phyloP scores from a whole-genome alignment of 805 yeast genomes.

The Cyberlindnera misumaiensis region DNA sequence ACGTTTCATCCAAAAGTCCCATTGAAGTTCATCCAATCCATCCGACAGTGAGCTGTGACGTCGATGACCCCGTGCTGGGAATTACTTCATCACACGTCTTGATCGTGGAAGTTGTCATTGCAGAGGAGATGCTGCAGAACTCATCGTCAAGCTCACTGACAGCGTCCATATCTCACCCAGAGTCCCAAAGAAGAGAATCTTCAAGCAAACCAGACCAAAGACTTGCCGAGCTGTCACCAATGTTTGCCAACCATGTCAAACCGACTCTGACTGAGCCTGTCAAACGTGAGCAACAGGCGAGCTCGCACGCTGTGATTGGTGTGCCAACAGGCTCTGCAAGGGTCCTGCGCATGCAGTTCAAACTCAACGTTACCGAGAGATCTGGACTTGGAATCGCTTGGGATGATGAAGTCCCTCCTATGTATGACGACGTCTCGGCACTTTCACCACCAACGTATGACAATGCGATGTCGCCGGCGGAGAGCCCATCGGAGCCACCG shows the following conservation, averaged over 20 bases:
- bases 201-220: conserved; percentile 28
- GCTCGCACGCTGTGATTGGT: conserved; percentile 34
- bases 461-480: conserved; percentile 18
- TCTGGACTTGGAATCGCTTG: conserved; percentile 95
- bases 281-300: conserved; percentile 13
- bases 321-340: conserved; percentile 94
- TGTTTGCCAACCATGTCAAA: conserved; percentile 31
- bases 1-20: conserved; percentile 35
- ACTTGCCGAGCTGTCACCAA: conserved; percentile 38
- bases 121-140: conserved; percentile 69
- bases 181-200: conserved; percentile 7
- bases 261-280: conserved; percentile 13
- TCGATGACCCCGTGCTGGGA: conserved; percentile 77
- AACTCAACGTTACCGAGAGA: conserved; percentile 74
- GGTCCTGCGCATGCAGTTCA: conserved; percentile 90
- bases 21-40: conserved; percentile 10
- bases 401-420: conserved; percentile 99
- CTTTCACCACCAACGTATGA: conserved; percentile 83
- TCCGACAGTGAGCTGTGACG: conserved; percentile 66
- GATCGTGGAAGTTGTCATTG: conserved; percentile 85
- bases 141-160: conserved; percentile 27
- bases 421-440: conserved; percentile 77
- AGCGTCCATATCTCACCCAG: conserved; percentile 24
- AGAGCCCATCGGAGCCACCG: conserved; percentile 18
- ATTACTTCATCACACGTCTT: conserved; percentile 68